These are phyloP conservation scores for Lindgomyces ingoldianus DNA, from an alignment of 495 filamentous ascomycete genomes.

Conservation along the genomic window DNA sequence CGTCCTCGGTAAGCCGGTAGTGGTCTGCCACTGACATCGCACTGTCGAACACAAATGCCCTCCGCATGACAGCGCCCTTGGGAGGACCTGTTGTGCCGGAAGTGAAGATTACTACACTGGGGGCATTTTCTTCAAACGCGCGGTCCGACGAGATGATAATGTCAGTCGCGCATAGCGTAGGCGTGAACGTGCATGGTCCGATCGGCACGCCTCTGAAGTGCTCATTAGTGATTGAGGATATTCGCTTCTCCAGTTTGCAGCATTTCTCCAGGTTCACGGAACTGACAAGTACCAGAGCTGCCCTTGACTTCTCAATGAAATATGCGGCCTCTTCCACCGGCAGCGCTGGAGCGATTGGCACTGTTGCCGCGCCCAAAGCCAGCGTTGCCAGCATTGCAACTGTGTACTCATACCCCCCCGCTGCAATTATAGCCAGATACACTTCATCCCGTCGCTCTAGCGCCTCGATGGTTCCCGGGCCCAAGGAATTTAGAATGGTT, in stretches of 20 bases:
- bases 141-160: slow-evolving; percentile 41
- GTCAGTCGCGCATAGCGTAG: slow-evolving; percentile 23
- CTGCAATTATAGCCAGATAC: slow-evolving; percentile 51
- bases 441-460: slow-evolving; percentile 48
- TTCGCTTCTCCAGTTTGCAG: slow-evolving; percentile 27
- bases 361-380: slow-evolving; percentile 49
- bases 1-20: slow-evolving; percentile 38
- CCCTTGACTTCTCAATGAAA: slow-evolving; percentile 44
- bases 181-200: slow-evolving; percentile 28
- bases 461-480: slow-evolving; percentile 10
- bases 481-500: slow-evolving; percentile 27
- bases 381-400: slow-evolving; percentile 51
- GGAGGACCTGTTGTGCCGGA: slow-evolving; percentile 48
- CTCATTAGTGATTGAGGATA: slow-evolving; percentile 18
- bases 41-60: slow-evolving; percentile 41
- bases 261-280: slow-evolving; percentile 36
- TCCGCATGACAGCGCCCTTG: slow-evolving; percentile 47
- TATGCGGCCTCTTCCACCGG: slow-evolving; percentile 52
- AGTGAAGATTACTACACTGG: slow-evolving; percentile 47
- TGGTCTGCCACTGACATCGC: slow-evolving; percentile 44
- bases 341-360: slow-evolving; percentile 42
- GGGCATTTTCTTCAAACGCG: slow-evolving; percentile 42
- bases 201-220: slow-evolving; percentile 38
- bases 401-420: slow-evolving; percentile 53
- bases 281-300: slow-evolving; percentile 37